phyloP scores from a whole-genome alignment of 306 rosid genomes.

The Quercus variabilis region DNA sequence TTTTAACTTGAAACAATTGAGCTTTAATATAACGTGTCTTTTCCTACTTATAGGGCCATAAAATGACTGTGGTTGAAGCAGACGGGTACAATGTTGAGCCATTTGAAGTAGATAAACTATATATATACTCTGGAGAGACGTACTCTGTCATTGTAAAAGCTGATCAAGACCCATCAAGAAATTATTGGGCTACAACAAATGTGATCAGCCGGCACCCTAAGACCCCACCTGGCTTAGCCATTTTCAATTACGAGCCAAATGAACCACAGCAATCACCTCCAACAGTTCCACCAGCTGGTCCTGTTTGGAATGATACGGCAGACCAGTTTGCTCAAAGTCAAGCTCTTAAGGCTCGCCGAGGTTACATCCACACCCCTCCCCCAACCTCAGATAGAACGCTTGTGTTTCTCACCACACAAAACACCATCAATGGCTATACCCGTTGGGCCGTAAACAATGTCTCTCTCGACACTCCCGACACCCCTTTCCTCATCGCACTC shows the following conservation, averaged over 20 bases:
- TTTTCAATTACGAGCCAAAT: conserved; percentile 79
- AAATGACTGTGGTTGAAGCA: conserved; percentile 89
- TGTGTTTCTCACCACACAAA: conserved; percentile 84
- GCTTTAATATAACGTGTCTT: neutral
- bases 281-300: conserved; percentile 50
- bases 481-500: conserved; percentile 73
- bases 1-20: neutral
- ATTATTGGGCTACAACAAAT: conserved; percentile 72
- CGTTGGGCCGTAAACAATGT: conserved; percentile 82
- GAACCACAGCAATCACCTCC: conserved; percentile 61
- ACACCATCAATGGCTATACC: conserved; percentile 15
- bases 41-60: conserved; percentile 53
- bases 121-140: conserved; percentile 84
- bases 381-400: conserved; percentile 59
- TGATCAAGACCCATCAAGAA: conserved; percentile 66
- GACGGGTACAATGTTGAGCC: conserved; percentile 92
- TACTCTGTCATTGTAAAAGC: conserved; percentile 78
- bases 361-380: conserved; percentile 53
- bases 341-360: conserved; percentile 54
- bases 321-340: conserved; percentile 57
- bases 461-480: conserved; percentile 59
- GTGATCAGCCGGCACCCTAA: conserved; percentile 57
- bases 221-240: conserved; percentile 69
- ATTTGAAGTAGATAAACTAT: conserved; percentile 59
- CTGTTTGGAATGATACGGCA: conserved; percentile 51